A percentile compares a stretch with the other conserved stretches of the same genome.
Evolutionary conservation across 768 basidiomycete genomes (phyloP).

Genomic region (Mycena rebaudengoi): DNA sequence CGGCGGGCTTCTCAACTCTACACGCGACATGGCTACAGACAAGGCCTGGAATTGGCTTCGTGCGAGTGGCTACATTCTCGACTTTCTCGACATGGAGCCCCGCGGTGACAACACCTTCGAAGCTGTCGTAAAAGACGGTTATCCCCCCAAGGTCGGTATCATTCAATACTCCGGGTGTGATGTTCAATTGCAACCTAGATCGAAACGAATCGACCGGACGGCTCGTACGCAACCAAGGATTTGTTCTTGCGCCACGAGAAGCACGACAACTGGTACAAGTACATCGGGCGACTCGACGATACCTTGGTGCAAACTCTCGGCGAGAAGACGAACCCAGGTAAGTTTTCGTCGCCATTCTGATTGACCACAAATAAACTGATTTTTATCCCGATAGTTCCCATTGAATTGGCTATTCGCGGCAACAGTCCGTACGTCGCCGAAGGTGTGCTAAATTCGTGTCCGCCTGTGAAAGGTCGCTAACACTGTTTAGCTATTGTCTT

Average conservation of each 20-base stretch:
- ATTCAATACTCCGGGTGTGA: background rate
- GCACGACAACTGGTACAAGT: constrained; percentile 48
- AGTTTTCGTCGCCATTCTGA: background rate
- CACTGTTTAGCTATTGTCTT: constrained; percentile 55
- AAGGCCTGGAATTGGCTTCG: constrained; percentile 67
- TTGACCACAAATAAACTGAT: no score
- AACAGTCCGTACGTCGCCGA: constrained; percentile 56
- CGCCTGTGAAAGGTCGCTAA: background rate
- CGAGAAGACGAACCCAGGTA: constrained; percentile 63
- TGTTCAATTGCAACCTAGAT: constrained; percentile 27
- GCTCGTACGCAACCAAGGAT: constrained; percentile 64
- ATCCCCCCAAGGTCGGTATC: constrained; percentile 52
- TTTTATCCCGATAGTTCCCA: constrained; percentile 45
- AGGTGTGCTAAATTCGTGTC: constrained; percentile 11
- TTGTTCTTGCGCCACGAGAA: constrained; percentile 57
- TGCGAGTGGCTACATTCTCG: constrained; percentile 32
- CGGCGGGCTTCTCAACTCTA: constrained; percentile 54
- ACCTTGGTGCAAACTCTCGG: constrained; percentile 56
- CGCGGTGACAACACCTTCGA: constrained; percentile 54
- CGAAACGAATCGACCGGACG: constrained; percentile 55
- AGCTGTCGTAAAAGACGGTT: constrained; percentile 59
- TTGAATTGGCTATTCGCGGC: constrained; percentile 60
- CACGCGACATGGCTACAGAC: constrained; percentile 56
- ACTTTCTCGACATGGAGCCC: constrained; percentile 53
- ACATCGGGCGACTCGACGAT: constrained; percentile 64